phyloP scores from a whole-genome alignment of 768 basidiomycete species.

The Mycena crocata region DNA sequence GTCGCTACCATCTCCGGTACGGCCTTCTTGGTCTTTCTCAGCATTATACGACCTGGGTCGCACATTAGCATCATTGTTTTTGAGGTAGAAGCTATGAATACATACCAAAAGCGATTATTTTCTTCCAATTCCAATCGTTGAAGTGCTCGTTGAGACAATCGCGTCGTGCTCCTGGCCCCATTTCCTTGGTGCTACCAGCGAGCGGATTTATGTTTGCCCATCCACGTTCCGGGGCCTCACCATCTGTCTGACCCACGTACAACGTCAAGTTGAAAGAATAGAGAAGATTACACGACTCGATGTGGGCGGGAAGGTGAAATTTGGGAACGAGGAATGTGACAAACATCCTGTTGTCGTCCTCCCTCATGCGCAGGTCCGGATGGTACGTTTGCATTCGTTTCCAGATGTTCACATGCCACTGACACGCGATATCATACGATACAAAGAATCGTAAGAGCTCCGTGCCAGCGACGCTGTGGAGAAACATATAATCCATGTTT shows the following conservation, averaged over 20 bases:
- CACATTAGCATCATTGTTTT: not conserved
- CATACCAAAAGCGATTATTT: not conserved
- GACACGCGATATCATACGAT: slow-evolving; percentile 39
- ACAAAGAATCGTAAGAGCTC: slow-evolving; percentile 16
- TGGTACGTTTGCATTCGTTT: not conserved
- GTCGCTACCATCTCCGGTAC: not conserved
- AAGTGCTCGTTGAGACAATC: not conserved
- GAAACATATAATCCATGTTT: not conserved
- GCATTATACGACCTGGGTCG: not conserved
- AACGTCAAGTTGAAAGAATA: slow-evolving; percentile 38
- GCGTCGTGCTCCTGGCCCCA: not conserved
- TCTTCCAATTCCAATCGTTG: not conserved
- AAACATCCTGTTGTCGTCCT: not conserved
- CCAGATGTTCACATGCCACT: slow-evolving; percentile 14
- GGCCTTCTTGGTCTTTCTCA: not conserved
- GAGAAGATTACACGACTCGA: not conserved
- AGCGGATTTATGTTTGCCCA: not conserved
- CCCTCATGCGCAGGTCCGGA: not conserved
- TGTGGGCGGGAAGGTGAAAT: not conserved
- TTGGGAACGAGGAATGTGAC: not conserved
- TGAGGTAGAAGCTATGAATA: not conserved
- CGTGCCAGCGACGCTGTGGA: not conserved
- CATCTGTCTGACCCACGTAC: slow-evolving; percentile 49
- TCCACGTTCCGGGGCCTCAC: slow-evolving; percentile 40
- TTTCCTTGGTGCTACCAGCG: not conserved